Percentiles rank a stretch among this genome's conserved stretches.
phyloP scores from a whole-genome alignment of 345 rosid species.

The Arabidopsis suecica region DNA sequence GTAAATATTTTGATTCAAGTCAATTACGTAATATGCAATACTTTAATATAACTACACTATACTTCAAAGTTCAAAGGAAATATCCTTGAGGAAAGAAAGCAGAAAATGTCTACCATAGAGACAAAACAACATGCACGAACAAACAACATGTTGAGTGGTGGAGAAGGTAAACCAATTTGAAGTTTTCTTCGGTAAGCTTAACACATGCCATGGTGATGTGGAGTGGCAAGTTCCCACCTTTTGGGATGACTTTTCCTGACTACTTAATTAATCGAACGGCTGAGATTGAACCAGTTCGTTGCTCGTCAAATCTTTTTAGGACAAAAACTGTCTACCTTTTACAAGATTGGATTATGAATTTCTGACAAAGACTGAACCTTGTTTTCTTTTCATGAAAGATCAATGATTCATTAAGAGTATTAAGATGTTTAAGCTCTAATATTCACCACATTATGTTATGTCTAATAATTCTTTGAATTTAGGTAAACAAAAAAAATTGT shows the following conservation, averaged over 20 bases:
- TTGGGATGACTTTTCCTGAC: conserved; percentile 9
- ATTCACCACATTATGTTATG: too few relatives aligned
- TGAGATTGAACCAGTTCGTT: neutral
- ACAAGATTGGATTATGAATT: conserved; percentile 8
- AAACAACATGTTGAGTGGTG: conserved; percentile 26
- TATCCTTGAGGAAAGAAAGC: neutral
- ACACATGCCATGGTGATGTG: conserved; percentile 29
- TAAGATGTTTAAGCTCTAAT: neutral
- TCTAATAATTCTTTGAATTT: too few relatives aligned
- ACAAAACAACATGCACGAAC: neutral
- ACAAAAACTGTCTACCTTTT: neutral
- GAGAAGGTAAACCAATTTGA: conserved; percentile 11
- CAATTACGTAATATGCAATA: neutral
- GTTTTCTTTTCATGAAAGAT: neutral
- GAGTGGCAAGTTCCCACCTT: conserved; percentile 29
- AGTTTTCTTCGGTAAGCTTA: conserved; percentile 1
- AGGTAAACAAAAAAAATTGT: too few relatives aligned
- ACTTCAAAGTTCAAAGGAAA: neutral
- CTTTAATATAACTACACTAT: too few relatives aligned
- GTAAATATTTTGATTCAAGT: neutral
- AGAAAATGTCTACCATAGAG: conserved; percentile 5
- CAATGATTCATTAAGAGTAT: neutral
- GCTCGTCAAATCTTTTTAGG: neutral
- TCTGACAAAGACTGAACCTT: neutral
- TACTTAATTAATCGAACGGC: conserved; percentile 4